These are phyloP conservation scores for Xylaria palmicola DNA, from an alignment of 495 filamentous ascomycete genomes.

Conservation along the genomic window DNA sequence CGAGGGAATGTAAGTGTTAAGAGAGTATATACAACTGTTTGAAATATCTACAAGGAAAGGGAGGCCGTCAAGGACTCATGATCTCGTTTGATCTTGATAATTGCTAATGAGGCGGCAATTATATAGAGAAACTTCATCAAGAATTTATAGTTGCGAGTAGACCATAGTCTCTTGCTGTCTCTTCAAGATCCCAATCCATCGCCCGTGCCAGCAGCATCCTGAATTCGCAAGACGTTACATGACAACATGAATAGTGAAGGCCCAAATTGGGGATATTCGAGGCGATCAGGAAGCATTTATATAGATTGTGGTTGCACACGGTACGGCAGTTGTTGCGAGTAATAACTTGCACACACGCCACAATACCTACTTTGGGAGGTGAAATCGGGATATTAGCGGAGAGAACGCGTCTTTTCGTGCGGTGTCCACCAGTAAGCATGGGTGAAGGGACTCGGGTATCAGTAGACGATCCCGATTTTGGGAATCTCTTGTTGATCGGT, in stretches of 20 bases:
- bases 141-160: slow-evolving; percentile 10
- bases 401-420: background rate
- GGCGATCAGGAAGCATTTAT: slow-evolving; percentile 1
- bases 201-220: background rate
- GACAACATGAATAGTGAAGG: background rate
- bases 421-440: background rate
- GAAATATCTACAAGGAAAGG: slow-evolving; percentile 13
- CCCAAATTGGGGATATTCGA: slow-evolving; percentile 4
- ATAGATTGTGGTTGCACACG: background rate
- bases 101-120: background rate
- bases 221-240: slow-evolving; percentile 15
- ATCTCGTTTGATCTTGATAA: slow-evolving; percentile 12
- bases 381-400: background rate
- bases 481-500: slow-evolving; percentile 11
- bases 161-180: background rate
- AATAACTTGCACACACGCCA: background rate
- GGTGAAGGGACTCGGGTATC: background rate
- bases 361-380: slow-evolving; percentile 8
- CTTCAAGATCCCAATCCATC: background rate
- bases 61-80: slow-evolving; percentile 18
- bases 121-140: background rate
- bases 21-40: slow-evolving; percentile 4
- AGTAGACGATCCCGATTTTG: slow-evolving; percentile 5
- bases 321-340: background rate
- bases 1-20: slow-evolving; percentile 1